A percentile compares a stretch with the other conserved stretches of the same genome.
Evolutionary conservation across 2,329 filamentous ascomycete species (phyloP).

Genomic region (Clarireedia hainanense): DNA sequence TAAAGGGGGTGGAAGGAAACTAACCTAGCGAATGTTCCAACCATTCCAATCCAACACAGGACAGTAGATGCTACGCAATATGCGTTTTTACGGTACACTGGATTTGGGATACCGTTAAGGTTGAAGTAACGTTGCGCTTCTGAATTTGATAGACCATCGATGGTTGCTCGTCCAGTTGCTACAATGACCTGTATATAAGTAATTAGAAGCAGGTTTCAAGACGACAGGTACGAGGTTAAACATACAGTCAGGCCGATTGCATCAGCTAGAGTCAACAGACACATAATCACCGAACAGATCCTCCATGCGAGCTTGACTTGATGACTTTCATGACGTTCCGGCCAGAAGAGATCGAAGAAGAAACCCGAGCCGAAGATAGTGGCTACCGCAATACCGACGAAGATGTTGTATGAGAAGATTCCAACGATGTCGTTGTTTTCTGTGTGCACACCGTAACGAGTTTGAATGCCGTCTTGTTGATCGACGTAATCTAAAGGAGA

Average conservation of each 20-base stretch:
- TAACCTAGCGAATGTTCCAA: constrained; percentile 40
- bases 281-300: constrained; percentile 40
- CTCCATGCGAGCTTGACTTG: constrained; percentile 47
- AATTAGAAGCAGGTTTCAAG: not conserved
- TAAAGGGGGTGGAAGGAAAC: not conserved
- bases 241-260: constrained; percentile 40
- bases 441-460: constrained; percentile 34
- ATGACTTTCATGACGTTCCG: constrained; percentile 41
- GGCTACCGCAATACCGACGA: constrained; percentile 47
- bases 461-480: constrained; percentile 40
- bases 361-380: constrained; percentile 51
- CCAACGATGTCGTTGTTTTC: constrained; percentile 50
- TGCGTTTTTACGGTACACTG: constrained; percentile 40
- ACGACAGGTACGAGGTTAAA: not conserved
- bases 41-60: constrained; percentile 44
- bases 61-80: constrained; percentile 43
- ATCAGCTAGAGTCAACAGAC: constrained; percentile 38
- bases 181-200: constrained; percentile 34
- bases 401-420: constrained; percentile 49
- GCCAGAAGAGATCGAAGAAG: constrained; percentile 57
- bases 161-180: constrained; percentile 37
- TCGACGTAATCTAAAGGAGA: constrained; percentile 42
- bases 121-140: constrained; percentile 27
- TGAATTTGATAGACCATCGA: constrained; percentile 31
- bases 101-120: constrained; percentile 31